Evolutionary conservation across 2,329 filamentous ascomycete genomes (phyloP).

Genomic region (Ascochyta koolunga): DNA sequence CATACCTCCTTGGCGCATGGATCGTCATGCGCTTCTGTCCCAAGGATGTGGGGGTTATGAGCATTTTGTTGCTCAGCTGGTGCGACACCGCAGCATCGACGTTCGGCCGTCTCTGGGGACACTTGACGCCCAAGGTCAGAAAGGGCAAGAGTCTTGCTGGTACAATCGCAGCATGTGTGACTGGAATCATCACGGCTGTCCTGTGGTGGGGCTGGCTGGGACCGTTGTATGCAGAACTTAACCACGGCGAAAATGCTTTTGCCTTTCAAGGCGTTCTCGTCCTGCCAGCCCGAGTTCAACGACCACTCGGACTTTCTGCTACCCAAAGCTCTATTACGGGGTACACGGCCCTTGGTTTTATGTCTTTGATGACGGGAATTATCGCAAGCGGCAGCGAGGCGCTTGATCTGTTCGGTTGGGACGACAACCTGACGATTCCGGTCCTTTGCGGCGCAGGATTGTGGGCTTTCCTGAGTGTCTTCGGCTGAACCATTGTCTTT

Average conservation of each 20-base stretch:
- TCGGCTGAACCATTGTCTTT: constrained; percentile 56
- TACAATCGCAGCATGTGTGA: constrained; percentile 79
- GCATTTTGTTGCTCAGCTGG: constrained; percentile 91
- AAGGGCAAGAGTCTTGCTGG: constrained; percentile 91
- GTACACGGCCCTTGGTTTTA: constrained; percentile 72
- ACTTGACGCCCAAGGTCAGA: constrained; percentile 84
- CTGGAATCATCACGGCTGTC: constrained; percentile 81
- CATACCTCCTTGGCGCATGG: constrained; percentile 92
- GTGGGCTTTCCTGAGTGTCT: constrained; percentile 88
- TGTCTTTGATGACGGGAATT: constrained; percentile 88
- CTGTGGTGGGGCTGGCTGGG: constrained; percentile 90
- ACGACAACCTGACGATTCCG: constrained; percentile 97
- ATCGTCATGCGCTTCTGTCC: constrained; percentile 83
- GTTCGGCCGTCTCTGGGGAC: constrained; percentile 86
- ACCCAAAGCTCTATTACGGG: constrained; percentile 70
- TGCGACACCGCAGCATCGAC: constrained; percentile 97
- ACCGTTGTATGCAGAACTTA: constrained; percentile 54
- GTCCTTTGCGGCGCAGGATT: constrained; percentile 86
- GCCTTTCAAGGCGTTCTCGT: constrained; percentile 80
- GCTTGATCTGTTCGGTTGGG: constrained; percentile 89
- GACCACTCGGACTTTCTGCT: constrained; percentile 66
- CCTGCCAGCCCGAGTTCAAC: constrained; percentile 67
- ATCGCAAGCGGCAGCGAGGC: constrained; percentile 89
- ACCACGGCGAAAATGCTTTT: constrained; percentile 63
- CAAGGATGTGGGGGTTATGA: constrained; percentile 91